Evolutionary conservation across 805 yeast species (phyloP), one percentile per base, ranked within the genome.

Genomic region (Wickerhamiella kurtzmanii): DNA sequence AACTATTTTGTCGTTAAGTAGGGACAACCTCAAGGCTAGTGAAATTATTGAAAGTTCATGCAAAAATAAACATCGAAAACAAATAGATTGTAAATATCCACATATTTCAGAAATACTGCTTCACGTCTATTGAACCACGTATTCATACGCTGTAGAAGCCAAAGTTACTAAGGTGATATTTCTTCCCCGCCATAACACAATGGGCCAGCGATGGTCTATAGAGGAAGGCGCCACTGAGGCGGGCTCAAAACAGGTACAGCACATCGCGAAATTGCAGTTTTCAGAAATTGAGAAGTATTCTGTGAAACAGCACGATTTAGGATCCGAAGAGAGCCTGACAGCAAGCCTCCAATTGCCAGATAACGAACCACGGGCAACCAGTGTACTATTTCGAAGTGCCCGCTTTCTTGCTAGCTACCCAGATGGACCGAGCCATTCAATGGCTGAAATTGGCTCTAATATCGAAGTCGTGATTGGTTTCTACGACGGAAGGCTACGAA

Each of bases 401-500:
- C n/a, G 22, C 6, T 38, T 38, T 17, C n/a, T 38, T 20, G 41
- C 41, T 6, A 16, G 22, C 5, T 38, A 21, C 11, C 41, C 41
- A 15, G 41, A 6, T 21, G 41, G 25, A 15, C 11, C 9, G 25
- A 25, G 9, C 6, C 9, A 25, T 25, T 25, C 32, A 25, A 20
- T 15, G 16, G 16, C 25, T 6, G 25, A 38, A 15, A 38, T 38
- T 11, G 21, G 15, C 8, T 5, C 41, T 15, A 8, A n/a, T 5
- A 38, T 38, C 19, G 25, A 19, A 25, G 19, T 18, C 6, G 56
- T 50, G 1, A 37, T 56, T 9, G 44, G 47, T 18, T 50, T 52
- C 41, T 48, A 50, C 43, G 44, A 48, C n/a, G 51, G 55, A 13
- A 45, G 51, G 32, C 40, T 56, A 3, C 28, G 46, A 3, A n/a